A percentile compares a stretch with the other conserved stretches of the same genome.
These are phyloP conservation scores for Wickerhamomyces hampshirensis DNA, from an alignment of 805 yeast genomes.

Conservation along the genomic window DNA sequence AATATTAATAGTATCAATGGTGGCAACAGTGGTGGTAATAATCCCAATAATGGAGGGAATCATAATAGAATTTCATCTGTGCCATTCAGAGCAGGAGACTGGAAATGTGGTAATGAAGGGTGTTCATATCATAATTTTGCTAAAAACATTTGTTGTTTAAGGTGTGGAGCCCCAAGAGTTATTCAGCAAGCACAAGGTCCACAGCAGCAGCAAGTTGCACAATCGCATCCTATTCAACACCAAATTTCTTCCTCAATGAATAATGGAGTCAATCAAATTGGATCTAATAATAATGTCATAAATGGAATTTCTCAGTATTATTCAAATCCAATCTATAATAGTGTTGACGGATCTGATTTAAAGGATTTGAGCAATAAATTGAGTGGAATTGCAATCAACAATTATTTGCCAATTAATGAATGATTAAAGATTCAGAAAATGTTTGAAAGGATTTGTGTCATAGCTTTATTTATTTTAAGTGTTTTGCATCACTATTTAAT, in stretches of 20 bases:
- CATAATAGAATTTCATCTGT: constrained; percentile 44
- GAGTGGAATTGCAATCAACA: constrained; percentile 18
- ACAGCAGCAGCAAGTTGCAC: constrained; percentile 6
- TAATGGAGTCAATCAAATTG: too few relatives aligned
- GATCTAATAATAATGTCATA: too few relatives aligned
- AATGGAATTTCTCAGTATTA: too few relatives aligned
- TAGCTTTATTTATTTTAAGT: too few relatives aligned
- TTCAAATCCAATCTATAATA: too few relatives aligned
- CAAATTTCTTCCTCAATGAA: too few relatives aligned
- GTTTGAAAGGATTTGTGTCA: too few relatives aligned
- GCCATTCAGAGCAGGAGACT: constrained; percentile 96
- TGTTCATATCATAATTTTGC: constrained; percentile 93
- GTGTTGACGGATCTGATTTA: constrained; percentile 7
- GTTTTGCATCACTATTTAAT: too few relatives aligned
- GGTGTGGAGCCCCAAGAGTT: constrained; percentile 75
- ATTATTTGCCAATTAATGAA: too few relatives aligned
- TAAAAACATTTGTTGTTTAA: constrained; percentile 77
- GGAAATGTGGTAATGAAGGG: constrained; percentile 80
- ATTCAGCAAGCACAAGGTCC: constrained; percentile 4
- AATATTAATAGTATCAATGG: constrained; percentile 21
- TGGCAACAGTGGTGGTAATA: constrained; percentile 6
- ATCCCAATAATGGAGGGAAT: constrained; percentile 9
- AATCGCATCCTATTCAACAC: constrained; percentile 3
- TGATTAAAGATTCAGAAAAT: neutral
- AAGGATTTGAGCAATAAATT: constrained; percentile 18